A percentile compares a stretch with the other conserved stretches of the same genome.
phyloP scores from a whole-genome alignment of 129 eudicot species.

The Centrapalus pauciflorus region DNA sequence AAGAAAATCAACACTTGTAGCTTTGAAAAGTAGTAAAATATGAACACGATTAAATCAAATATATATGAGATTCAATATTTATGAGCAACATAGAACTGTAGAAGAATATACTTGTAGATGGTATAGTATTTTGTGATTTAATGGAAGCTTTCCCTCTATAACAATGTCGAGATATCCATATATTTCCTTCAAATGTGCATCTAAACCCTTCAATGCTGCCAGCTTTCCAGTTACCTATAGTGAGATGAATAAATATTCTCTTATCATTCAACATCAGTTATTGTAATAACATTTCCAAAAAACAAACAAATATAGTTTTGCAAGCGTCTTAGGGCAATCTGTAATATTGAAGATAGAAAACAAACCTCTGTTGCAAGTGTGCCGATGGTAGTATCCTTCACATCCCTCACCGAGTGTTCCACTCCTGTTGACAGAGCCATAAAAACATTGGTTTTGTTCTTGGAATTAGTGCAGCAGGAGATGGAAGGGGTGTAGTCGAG shows the following conservation, averaged over 20 bases:
- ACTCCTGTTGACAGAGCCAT: conserved; percentile 59
- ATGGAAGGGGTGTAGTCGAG: too few relatives aligned
- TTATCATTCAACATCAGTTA: neutral
- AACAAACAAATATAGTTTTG: neutral
- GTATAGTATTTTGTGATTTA: conserved; percentile 88
- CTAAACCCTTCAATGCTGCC: conserved; percentile 92
- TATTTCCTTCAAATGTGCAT: conserved; percentile 81
- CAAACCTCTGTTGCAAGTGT: conserved; percentile 97
- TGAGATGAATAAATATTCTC: too few relatives aligned
- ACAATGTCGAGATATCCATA: conserved; percentile 87
- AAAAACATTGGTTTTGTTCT: neutral
- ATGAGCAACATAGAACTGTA: neutral
- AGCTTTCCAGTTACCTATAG: conserved; percentile 93
- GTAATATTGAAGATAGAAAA: neutral
- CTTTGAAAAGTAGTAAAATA: neutral
- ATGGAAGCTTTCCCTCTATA: conserved; percentile 80
- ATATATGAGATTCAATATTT: neutral
- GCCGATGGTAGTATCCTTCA: conserved; percentile 95
- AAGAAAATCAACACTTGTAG: neutral
- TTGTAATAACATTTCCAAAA: neutral
- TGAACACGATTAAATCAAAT: too few relatives aligned
- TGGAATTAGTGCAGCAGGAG: neutral
- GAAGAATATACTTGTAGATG: conserved; percentile 95
- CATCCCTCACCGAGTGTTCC: conserved; percentile 97
- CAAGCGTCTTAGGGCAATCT: neutral